These are phyloP conservation scores for Penicillium sp. DNA, from an alignment of 2,329 filamentous ascomycete species.

Conservation along the genomic window DNA sequence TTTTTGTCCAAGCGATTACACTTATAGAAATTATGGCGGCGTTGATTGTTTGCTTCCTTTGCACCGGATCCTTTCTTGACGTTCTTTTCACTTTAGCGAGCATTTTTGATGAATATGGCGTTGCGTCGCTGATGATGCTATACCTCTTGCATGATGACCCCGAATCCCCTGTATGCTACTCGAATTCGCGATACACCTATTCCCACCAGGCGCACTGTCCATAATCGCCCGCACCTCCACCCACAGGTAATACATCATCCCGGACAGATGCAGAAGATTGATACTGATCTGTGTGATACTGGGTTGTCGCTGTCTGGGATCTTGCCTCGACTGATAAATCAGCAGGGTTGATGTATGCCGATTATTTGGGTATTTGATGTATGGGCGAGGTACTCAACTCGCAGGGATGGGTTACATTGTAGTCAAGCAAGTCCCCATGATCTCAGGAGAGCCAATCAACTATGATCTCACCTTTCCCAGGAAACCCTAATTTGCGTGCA, in stretches of 20 bases:
- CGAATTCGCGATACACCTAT: constrained; percentile 62
- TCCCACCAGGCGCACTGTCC: constrained; percentile 17
- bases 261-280: constrained; percentile 48
- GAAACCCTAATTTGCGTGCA: too few species aligned
- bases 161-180: constrained; percentile 48
- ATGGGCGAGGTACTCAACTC: neutral
- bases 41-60: neutral
- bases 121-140: neutral
- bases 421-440: neutral
- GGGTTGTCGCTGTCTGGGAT: neutral
- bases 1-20: constrained; percentile 9
- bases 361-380: neutral
- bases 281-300: neutral
- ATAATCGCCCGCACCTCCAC: constrained; percentile 53
- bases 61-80: neutral
- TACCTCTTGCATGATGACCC: constrained; percentile 18
- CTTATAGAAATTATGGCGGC: constrained; percentile 9
- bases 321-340: too few species aligned
- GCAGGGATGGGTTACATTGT: neutral
- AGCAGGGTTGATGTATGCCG: neutral
- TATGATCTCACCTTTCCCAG: too few species aligned
- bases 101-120: neutral
- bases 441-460: too few species aligned
- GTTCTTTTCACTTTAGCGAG: constrained; percentile 1
- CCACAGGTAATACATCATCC: constrained; percentile 56